phyloP scores from a whole-genome alignment of 179 eudicot genomes.

The Silene vulgaris region DNA sequence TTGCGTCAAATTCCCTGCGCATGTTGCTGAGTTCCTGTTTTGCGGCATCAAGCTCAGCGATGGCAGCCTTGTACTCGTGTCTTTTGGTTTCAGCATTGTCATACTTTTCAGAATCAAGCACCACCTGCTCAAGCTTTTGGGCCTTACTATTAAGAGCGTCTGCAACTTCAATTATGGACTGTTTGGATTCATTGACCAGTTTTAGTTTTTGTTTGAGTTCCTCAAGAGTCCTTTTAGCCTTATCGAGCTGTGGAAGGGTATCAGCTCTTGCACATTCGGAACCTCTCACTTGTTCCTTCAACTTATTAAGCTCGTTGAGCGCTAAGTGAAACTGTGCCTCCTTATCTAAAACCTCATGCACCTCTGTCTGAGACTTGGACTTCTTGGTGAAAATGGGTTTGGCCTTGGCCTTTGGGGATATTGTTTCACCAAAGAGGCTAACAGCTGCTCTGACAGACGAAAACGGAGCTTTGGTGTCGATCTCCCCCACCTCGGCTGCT shows the following conservation, averaged over 20 bases:
- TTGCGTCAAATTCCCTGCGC: constrained; percentile 53
- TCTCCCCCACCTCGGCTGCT: constrained; percentile 63
- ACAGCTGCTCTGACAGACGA: constrained; percentile 88
- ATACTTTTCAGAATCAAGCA: constrained; percentile 35
- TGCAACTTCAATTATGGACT: constrained; percentile 45
- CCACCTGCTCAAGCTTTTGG: constrained; percentile 45
- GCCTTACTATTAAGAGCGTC: constrained; percentile 54
- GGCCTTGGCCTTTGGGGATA: constrained; percentile 37
- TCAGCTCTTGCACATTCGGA: constrained; percentile 54
- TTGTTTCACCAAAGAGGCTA: constrained; percentile 59
- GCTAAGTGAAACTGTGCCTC: constrained; percentile 66
- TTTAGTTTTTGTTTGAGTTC: constrained; percentile 54
- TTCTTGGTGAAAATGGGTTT: constrained; percentile 32
- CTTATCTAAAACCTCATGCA: constrained; percentile 65
- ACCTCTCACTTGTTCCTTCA: constrained; percentile 45
- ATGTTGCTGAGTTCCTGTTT: constrained; percentile 66
- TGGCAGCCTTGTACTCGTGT: constrained; percentile 53
- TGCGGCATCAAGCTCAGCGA: constrained; percentile 54
- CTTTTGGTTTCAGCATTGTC: constrained; percentile 36
- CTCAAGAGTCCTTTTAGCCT: constrained; percentile 54
- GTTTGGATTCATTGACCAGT: constrained; percentile 51
- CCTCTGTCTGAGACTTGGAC: constrained; percentile 57
- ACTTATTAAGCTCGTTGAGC: constrained; percentile 52
- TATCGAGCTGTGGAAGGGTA: constrained; percentile 52
- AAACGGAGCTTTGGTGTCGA: constrained; percentile 78